Evolutionary conservation across 106 monocot species (phyloP).

Genomic region (Amphibolis antarctica): DNA sequence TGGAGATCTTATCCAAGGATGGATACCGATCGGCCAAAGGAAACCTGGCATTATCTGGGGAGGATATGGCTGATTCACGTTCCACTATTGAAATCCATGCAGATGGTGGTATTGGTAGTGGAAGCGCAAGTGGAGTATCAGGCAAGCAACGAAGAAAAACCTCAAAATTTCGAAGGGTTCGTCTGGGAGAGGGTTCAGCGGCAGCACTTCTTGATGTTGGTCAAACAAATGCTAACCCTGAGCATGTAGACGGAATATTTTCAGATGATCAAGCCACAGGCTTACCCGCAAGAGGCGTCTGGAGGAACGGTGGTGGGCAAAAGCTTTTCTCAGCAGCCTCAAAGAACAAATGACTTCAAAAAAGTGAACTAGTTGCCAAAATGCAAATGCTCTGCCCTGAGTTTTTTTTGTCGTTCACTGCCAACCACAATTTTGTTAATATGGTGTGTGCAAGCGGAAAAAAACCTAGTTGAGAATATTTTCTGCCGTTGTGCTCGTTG

Average conservation of each 20-base stretch:
- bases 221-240: conserved; percentile 11
- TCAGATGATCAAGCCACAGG: neutral
- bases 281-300: conserved; percentile 44
- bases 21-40: conserved; percentile 48
- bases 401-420: neutral
- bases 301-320: conserved; percentile 58
- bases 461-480: too few species aligned
- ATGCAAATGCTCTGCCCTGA: neutral
- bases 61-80: conserved; percentile 1
- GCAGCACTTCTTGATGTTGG: conserved; percentile 26
- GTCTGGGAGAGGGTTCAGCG: conserved; percentile 52
- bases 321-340: conserved; percentile 21
- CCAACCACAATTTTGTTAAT: neutral
- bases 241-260: neutral
- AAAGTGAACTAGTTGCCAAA: too few species aligned
- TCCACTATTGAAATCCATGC: neutral
- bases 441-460: too few species aligned
- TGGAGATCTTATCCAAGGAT: conserved; percentile 67
- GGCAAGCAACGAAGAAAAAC: conserved; percentile 38
- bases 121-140: conserved; percentile 10
- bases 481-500: too few species aligned
- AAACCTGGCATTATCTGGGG: conserved; percentile 3
- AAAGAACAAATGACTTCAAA: too few species aligned
- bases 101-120: neutral
- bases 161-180: conserved; percentile 56